A percentile compares a stretch with the other conserved stretches of the same genome.
Evolutionary conservation across 805 yeast genomes (phyloP).

Genomic region (Cyberlindnera mycetangii): DNA sequence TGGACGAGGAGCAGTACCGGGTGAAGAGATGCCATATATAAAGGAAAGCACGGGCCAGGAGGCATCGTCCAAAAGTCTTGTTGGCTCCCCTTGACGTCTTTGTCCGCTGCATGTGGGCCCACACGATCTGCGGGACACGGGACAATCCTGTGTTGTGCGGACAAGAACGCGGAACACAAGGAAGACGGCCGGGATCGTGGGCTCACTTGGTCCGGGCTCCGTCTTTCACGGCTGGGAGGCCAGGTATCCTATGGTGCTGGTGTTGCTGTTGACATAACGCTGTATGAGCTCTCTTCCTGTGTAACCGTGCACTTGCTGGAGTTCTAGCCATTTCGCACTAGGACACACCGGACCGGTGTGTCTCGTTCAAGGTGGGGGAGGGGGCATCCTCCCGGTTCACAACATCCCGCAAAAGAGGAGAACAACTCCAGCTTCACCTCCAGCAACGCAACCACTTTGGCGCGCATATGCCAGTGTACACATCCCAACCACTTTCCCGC

Average conservation of each 20-base stretch:
- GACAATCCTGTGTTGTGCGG: background rate
- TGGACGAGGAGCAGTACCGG: background rate
- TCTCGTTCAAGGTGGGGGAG: too few species aligned
- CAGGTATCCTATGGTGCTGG: background rate
- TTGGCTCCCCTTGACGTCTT: constrained; percentile 6
- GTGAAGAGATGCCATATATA: constrained; percentile 4
- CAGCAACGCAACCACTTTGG: constrained; percentile 12
- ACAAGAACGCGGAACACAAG: background rate
- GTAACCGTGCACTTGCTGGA: too few species aligned
- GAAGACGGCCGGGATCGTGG: background rate
- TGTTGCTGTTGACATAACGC: background rate
- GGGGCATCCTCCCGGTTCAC: constrained; percentile 8
- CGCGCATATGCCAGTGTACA: background rate
- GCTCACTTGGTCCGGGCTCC: background rate
- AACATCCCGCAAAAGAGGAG: constrained; percentile 8
- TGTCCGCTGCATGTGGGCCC: constrained; percentile 13
- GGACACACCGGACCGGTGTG: background rate
- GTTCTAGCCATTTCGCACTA: background rate
- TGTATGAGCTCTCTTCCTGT: too few species aligned
- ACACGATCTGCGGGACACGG: constrained; percentile 6
- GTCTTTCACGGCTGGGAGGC: constrained; percentile 2
- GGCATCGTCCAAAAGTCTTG: background rate
- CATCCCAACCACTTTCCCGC: background rate
- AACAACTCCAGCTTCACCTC: constrained; percentile 12
- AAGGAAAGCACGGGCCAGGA: constrained; percentile 1